Conservation (phyloP, 331 rosid genomes). For the Arachis monticola region DNA sequence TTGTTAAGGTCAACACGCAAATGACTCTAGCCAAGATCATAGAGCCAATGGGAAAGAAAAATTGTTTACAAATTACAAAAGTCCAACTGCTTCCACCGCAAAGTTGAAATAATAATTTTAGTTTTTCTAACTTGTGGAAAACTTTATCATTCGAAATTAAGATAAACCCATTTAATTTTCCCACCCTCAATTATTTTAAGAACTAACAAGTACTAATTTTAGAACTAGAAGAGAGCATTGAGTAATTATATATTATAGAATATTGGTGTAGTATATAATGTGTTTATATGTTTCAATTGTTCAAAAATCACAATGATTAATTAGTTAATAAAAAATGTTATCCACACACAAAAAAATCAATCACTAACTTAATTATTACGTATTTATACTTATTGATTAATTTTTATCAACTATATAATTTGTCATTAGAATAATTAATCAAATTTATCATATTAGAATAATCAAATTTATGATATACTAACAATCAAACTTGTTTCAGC, state of each 20-base stretch:
- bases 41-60: constrained; percentile 8
- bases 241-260: not conserved
- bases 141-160: constrained; percentile 36
- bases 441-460: no score
- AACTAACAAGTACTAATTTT: not conserved
- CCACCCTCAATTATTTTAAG: no score
- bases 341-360: no score
- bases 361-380: no score
- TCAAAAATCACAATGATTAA: no score
- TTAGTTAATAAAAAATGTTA: no score
- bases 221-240: not conserved
- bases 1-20: constrained; percentile 64
- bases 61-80: constrained; percentile 31
- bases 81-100: constrained; percentile 67
- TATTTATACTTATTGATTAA: no score
- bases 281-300: no score
- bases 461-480: no score
- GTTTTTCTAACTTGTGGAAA: constrained; percentile 36
- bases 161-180: not conserved
- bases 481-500: no score
- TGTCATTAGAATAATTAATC: no score
- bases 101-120: constrained; percentile 37
- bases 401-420: no score
- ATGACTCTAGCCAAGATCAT: constrained; percentile 39
- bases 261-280: not conserved